Evolutionary conservation across 2,329 filamentous ascomycete species (phyloP).

Genomic region (Apiospora arundinis): DNA sequence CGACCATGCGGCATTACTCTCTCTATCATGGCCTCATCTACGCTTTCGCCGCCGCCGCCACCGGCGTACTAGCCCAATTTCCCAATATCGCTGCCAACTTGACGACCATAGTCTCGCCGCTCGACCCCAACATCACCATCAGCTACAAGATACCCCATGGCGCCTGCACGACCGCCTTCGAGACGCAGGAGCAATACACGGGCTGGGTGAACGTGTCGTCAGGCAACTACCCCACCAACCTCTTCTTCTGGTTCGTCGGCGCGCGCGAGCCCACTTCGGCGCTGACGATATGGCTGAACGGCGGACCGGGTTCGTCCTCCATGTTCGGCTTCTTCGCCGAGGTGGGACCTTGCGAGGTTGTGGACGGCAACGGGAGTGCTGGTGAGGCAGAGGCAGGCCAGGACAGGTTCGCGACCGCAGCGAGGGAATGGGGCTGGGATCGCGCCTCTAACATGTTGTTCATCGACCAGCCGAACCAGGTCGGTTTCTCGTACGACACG

Average conservation of each 20-base stretch:
- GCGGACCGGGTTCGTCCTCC: conserved; percentile 57
- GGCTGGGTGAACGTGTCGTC: conserved; percentile 48
- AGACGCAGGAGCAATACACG: conserved; percentile 47
- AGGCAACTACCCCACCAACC: conserved; percentile 42
- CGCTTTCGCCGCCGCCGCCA: conserved; percentile 50
- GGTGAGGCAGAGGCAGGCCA: conserved; percentile 56
- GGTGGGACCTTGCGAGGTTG: conserved; percentile 44
- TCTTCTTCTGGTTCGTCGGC: conserved; percentile 59
- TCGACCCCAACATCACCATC: conserved; percentile 46
- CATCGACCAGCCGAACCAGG: conserved; percentile 64
- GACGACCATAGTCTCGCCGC: conserved; percentile 47
- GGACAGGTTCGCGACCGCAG: conserved; percentile 49
- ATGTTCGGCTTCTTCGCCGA: conserved; percentile 62
- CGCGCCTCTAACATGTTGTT: conserved; percentile 66
- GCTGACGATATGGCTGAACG: conserved; percentile 60
- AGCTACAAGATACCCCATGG: conserved; percentile 55
- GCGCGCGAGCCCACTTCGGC: conserved; percentile 52
- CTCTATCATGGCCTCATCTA: not conserved
- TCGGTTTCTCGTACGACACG: conserved; percentile 58
- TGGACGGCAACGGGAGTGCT: conserved; percentile 48
- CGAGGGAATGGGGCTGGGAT: conserved; percentile 67
- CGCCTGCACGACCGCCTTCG: conserved; percentile 50
- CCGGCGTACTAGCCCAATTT: conserved; percentile 34
- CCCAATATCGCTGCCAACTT: conserved; percentile 36
- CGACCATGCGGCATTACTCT: not conserved